A percentile compares a stretch with the other conserved stretches of the same genome.
Evolutionary conservation across 2,329 filamentous ascomycete genomes (phyloP).

Genomic region (Penicillium freii): DNA sequence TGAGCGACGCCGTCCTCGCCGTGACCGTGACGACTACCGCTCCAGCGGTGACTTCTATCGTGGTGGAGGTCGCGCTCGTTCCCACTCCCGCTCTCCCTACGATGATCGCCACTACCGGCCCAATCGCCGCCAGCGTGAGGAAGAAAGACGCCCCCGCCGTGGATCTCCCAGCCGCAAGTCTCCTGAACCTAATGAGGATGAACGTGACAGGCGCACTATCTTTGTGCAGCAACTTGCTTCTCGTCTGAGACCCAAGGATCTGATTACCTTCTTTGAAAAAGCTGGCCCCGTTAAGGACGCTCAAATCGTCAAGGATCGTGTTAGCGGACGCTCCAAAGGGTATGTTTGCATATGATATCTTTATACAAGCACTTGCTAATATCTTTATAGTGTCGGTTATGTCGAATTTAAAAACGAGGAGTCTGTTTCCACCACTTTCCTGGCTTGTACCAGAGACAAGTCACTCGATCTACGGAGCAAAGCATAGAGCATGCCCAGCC

Average conservation of each 20-base stretch:
- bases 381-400: constrained; percentile 76
- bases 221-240: constrained; percentile 98
- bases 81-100: constrained; percentile 69
- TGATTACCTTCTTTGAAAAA: constrained; percentile 94
- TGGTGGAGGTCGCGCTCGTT: constrained; percentile 61
- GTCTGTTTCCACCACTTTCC: constrained; percentile 57
- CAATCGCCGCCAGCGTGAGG: constrained; percentile 48
- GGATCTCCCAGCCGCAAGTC: constrained; percentile 49
- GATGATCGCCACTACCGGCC: constrained; percentile 58
- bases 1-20: constrained; percentile 70
- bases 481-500: background rate
- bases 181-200: constrained; percentile 82
- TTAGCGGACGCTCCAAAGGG: constrained; percentile 97
- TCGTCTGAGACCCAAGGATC: constrained; percentile 83
- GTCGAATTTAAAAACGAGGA: constrained; percentile 98
- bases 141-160: constrained; percentile 50
- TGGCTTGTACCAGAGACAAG: background rate
- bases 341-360: constrained; percentile 48
- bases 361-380: constrained; percentile 13
- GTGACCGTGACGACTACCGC: constrained; percentile 56
- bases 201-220: constrained; percentile 92
- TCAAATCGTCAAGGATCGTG: constrained; percentile 96
- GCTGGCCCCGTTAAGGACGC: constrained; percentile 93
- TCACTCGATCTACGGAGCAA: background rate
- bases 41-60: constrained; percentile 70